Conservation (phyloP, 768 basidiomycete genomes). For the Russula emetica region DNA sequence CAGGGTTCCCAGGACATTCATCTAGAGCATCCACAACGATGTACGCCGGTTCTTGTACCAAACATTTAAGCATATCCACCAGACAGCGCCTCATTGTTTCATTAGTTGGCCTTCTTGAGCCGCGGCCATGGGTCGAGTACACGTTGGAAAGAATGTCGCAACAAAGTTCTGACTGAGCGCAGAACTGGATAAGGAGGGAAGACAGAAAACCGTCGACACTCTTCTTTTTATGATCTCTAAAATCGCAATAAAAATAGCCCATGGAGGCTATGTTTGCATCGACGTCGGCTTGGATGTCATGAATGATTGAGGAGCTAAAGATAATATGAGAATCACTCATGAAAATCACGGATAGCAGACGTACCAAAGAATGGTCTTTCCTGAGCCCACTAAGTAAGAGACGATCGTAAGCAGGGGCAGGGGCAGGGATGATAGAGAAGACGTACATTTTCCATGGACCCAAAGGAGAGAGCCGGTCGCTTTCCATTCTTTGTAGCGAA, state of each 20-base stretch:
- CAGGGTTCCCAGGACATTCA: conserved; percentile 15
- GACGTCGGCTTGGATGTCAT: conserved; percentile 10
- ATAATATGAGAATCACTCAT: neutral
- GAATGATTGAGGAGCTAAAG: conserved; percentile 14
- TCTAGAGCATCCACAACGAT: conserved; percentile 16
- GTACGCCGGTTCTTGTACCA: conserved; percentile 10
- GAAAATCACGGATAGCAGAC: neutral
- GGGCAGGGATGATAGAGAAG: neutral
- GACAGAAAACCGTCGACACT: conserved; percentile 7
- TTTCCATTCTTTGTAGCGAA: conserved; percentile 14
- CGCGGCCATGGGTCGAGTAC: conserved; percentile 4
- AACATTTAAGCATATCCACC: conserved; percentile 8
- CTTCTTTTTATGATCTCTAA: conserved; percentile 10
- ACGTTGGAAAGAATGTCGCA: neutral
- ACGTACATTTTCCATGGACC: conserved; percentile 15
- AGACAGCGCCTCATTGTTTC: neutral
- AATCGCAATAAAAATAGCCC: conserved; percentile 16
- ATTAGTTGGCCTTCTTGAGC: conserved; percentile 1
- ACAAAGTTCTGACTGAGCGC: conserved; percentile 11
- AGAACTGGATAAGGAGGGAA: conserved; percentile 8
- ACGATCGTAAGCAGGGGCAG: neutral
- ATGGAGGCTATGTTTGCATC: conserved; percentile 13
- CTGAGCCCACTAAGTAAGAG: conserved; percentile 6
- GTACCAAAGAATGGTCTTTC: conserved; percentile 17
- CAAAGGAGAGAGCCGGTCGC: conserved; percentile 5